Evolutionary conservation across 2,329 filamentous ascomycete species (phyloP), one percentile per base, ranked within the genome.

Genomic region (Sporothrix curviconia): DNA sequence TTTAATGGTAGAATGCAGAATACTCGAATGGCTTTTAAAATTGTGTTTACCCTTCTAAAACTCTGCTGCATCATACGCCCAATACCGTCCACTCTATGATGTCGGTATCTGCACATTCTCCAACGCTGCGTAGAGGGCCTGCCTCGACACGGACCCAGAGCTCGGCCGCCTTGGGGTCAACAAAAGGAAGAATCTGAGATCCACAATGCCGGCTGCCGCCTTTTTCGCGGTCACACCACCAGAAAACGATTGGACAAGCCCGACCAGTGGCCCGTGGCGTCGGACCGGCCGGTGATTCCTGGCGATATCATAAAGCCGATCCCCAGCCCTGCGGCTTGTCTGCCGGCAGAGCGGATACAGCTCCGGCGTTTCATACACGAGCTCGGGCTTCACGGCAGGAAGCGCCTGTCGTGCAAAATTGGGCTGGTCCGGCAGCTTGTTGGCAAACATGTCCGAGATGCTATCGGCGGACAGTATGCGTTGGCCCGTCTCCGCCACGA

Each of bases 281-380:
- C 66, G 1, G 76, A 77, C 3, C 80, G 72, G 1, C 81, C 79
- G 1, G 79, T 79, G 5, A 40, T 40, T 66, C 62, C 3, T 72
- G 73, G 1, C 73, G 72, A 9, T 67, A 83, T 66, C 72, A 82
- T 77, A 53, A 81, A 80, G 0, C 73, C 76, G 32, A 86, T 0
- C 81, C 81, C 81, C 81, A 85, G 12, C 83, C 83, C 64, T 85
- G 81, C 0, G 81, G 78, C 49, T 72, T 75, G 60, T 77, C 37
- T 62, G 5, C 64, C 59, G 1, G 68, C 22, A 15, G 72, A 64
- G 1, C 71, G 72, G 62, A 40, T 77, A 83, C 11, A 84, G 57
- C 24, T 82, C 77, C 0, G 74, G 68, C 1, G 76, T 60, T 0
- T 65, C 64, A 59, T 78, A 77, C 7, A 74, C 73, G 19, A 78